Conservation (phyloP, 768 basidiomycete genomes). For the Russula ochroleuca region DNA sequence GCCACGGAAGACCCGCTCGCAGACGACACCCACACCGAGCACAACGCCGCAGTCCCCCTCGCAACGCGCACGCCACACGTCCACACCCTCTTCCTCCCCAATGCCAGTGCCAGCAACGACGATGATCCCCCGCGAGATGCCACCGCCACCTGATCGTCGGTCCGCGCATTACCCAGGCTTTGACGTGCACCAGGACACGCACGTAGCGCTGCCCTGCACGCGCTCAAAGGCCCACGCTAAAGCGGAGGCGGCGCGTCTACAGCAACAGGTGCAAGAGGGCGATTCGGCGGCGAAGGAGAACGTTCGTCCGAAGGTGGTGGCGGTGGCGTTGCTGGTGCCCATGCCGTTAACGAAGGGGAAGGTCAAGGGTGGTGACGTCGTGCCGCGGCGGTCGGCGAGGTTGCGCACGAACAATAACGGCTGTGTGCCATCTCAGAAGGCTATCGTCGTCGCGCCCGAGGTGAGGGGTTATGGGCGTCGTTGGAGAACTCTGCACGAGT, state of each 20-base stretch:
- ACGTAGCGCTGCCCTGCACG: slow-evolving; percentile 19
- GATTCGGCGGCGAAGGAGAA: slow-evolving; percentile 27
- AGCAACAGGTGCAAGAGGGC: background rate
- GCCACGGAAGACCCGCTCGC: slow-evolving; percentile 21
- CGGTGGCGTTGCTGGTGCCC: no score
- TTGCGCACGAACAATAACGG: slow-evolving; percentile 13
- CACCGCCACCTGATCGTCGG: slow-evolving; percentile 19
- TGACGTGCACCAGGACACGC: slow-evolving; percentile 27
- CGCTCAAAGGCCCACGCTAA: slow-evolving; percentile 16
- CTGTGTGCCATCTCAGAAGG: background rate
- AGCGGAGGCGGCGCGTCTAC: slow-evolving; percentile 10
- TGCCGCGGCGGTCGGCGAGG: slow-evolving; percentile 22
- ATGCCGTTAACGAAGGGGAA: background rate
- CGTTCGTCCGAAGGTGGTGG: no score
- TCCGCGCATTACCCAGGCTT: slow-evolving; percentile 28
- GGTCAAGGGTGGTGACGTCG: slow-evolving; percentile 2
- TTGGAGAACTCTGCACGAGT: slow-evolving; percentile 7
- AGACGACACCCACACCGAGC: background rate
- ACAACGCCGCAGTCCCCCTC: background rate
- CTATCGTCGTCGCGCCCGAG: background rate
- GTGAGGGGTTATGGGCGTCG: slow-evolving; percentile 7
- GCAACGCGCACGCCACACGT: slow-evolving; percentile 1
- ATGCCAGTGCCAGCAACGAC: background rate
- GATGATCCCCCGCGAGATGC: slow-evolving; percentile 25
- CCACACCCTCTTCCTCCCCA: background rate